Evolutionary conservation across 2,329 filamentous ascomycete genomes (phyloP), one percentile per base, ranked within the genome.

Genomic region (Stemphylium vesicarium): DNA sequence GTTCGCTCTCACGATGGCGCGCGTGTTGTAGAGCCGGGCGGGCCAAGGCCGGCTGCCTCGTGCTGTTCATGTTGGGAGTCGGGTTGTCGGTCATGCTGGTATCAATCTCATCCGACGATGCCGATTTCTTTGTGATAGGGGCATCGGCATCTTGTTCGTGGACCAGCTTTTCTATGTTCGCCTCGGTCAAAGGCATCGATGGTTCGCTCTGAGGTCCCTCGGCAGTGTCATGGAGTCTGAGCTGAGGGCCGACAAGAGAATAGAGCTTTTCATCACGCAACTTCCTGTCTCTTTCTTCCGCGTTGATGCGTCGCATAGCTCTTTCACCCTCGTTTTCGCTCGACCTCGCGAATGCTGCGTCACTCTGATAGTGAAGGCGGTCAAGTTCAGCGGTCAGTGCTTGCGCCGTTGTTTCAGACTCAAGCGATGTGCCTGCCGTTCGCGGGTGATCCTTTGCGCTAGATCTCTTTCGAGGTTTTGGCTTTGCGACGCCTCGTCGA

Each of bases 251-350:
- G 31, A 76, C 79, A 16, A 78, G 74, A n/a, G 77, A 78, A 13
- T 85, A 74, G 15, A 86, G 68, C 62, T 84, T 84, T 54, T 84
- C 80, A 62, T 86, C 82, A 13, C 83, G 76, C 4, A 85, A 69
- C 43, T 75, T 72, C 22, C 79, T 80, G 3, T 84, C 83, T 67
- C 82, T 82, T 61, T 85, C 84, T 67, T 85, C 82, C 7, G 81
- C 79, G 13, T 79, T 72, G 42, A 80, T 78, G n/a, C 81, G 75
- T 42, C 79, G 70, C 50, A 79, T 69, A 4, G 72, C 78, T 24
- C 78, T 73, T 39, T 83, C 81, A 11, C 75, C 76, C 54, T 81
- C 77, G n/a, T 69, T 75, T 57, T 80, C 75, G 16, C 75, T 65
- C n/a, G 73, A 75, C 35, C 70, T 71, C 22, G 74, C 74, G 44